These are phyloP conservation scores for Chaetomium globosum DNA, from an alignment of 2,329 filamentous ascomycete species.

Conservation along the genomic window DNA sequence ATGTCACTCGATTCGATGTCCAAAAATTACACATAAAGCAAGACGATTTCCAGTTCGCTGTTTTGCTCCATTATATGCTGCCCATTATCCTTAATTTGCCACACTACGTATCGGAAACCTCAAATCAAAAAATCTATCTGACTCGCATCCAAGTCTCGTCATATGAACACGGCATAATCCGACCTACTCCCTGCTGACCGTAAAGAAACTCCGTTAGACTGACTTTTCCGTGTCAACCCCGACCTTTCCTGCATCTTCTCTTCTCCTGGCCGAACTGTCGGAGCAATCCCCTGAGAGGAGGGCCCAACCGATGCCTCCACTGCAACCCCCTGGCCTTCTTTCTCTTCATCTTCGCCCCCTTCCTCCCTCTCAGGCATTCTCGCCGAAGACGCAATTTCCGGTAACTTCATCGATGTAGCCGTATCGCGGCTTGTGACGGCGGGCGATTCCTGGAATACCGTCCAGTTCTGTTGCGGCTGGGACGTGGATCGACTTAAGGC, in stretches of 20 bases:
- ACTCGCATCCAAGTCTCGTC: conserved; percentile 8
- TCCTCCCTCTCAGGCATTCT: background rate
- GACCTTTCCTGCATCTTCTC: background rate
- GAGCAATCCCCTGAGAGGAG: background rate
- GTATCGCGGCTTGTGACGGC: background rate
- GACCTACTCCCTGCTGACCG: conserved; percentile 29
- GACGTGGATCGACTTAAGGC: conserved; percentile 15
- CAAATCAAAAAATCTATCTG: background rate
- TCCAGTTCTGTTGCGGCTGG: conserved; percentile 30
- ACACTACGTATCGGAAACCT: too few relatives aligned
- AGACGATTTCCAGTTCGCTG: background rate
- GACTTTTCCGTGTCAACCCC: conserved; percentile 13
- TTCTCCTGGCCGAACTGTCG: too few relatives aligned
- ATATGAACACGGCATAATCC: conserved; percentile 32
- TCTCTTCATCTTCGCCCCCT: background rate
- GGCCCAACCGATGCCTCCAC: background rate
- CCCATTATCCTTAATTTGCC: background rate
- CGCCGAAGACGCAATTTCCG: background rate
- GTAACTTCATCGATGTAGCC: background rate
- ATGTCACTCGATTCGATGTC: too few relatives aligned
- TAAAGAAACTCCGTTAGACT: conserved; percentile 22
- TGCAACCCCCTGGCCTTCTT: background rate
- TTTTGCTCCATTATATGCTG: background rate
- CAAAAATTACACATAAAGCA: background rate
- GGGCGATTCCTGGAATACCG: conserved; percentile 25